A percentile compares a stretch with the other conserved stretches of the same genome.
phyloP scores from a whole-genome alignment of 1,284 basidiomycete genomes.

The Sphagnurus paluster region DNA sequence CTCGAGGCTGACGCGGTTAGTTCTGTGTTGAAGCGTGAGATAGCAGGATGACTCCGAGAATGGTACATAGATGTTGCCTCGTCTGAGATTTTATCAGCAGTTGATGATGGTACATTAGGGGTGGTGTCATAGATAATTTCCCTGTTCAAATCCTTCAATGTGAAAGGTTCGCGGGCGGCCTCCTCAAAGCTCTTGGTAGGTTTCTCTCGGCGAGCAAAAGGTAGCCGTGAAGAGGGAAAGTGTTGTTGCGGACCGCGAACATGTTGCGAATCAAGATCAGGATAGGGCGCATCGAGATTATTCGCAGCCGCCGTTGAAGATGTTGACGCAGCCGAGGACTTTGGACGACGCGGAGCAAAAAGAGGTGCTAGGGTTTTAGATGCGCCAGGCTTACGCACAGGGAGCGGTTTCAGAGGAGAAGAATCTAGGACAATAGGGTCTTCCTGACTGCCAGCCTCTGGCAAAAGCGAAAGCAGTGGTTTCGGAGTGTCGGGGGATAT shows the following conservation, averaged over 20 bases:
- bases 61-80: too few species aligned
- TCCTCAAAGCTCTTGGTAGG: background rate
- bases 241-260: slow-evolving; percentile 53
- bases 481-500: background rate
- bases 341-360: slow-evolving; percentile 21
- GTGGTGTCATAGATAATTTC: background rate
- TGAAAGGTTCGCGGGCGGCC: background rate
- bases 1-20: slow-evolving; percentile 22
- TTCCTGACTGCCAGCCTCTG: slow-evolving; percentile 31
- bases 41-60: slow-evolving; percentile 55
- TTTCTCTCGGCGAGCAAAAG: slow-evolving; percentile 22
- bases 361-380: slow-evolving; percentile 33
- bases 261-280: slow-evolving; percentile 57
- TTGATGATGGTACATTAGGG: background rate
- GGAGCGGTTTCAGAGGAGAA: slow-evolving; percentile 35
- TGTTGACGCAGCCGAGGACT: background rate
- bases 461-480: background rate
- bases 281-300: slow-evolving; percentile 42
- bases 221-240: slow-evolving; percentile 19
- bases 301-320: slow-evolving; percentile 13
- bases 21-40: slow-evolving; percentile 42
- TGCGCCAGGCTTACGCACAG: slow-evolving; percentile 16
- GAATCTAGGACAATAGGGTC: slow-evolving; percentile 47
- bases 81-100: background rate
- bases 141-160: slow-evolving; percentile 1